phyloP scores from a whole-genome alignment of 257 asterid species.

The Oldenlandia corymbosa region DNA sequence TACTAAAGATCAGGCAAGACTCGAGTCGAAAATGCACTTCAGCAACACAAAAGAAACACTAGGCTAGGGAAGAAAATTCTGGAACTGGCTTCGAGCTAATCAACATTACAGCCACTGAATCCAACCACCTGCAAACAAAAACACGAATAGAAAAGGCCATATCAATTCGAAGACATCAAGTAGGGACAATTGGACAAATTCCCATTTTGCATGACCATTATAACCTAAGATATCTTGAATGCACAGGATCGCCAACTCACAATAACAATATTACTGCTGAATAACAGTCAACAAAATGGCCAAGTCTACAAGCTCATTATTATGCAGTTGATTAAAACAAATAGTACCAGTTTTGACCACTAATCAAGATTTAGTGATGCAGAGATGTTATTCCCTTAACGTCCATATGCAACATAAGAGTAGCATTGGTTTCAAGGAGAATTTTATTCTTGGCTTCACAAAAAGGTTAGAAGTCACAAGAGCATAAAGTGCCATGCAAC shows the following conservation, averaged over 20 bases:
- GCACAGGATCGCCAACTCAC: too few species aligned
- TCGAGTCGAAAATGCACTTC: conserved; percentile 24
- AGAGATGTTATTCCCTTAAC: conserved; percentile 30
- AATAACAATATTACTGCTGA: too few species aligned
- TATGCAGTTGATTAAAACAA: not conserved
- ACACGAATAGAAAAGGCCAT: conserved; percentile 1
- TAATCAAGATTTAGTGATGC: not conserved
- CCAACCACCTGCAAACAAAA: conserved; percentile 37
- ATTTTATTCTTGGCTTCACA: conserved; percentile 20
- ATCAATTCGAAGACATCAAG: not conserved
- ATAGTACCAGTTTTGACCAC: not conserved
- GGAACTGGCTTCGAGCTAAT: conserved; percentile 23
- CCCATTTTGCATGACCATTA: too few species aligned
- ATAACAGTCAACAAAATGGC: too few species aligned
- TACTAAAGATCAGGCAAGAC: conserved; percentile 20
- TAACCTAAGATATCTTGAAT: too few species aligned
- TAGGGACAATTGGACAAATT: not conserved
- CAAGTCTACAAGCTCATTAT: not conserved
- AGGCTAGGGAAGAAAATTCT: conserved; percentile 24
- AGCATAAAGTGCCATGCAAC: conserved; percentile 14
- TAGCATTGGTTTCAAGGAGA: conserved; percentile 31
- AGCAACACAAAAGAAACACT: conserved; percentile 27
- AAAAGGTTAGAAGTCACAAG: conserved; percentile 15
- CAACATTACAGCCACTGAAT: conserved; percentile 22
- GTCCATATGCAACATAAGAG: conserved; percentile 24